Evolutionary conservation across 2,329 filamentous ascomycete species (phyloP).

Genomic region (Ophiostoma novo-ulmi): DNA sequence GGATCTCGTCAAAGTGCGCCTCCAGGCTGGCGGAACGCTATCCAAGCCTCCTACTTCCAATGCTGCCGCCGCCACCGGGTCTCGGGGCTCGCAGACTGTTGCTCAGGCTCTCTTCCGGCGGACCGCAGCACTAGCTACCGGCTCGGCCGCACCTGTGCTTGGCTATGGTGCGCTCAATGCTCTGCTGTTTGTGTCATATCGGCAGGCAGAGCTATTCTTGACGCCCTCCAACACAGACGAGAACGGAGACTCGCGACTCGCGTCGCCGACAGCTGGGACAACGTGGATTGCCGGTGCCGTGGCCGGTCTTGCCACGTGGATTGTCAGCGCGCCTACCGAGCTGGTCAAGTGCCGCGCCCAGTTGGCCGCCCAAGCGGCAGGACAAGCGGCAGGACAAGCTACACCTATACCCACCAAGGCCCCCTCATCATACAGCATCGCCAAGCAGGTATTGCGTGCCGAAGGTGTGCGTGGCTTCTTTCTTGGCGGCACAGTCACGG

Average conservation of each 20-base stretch:
- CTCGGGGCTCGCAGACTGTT: constrained; percentile 20
- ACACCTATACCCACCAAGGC: not conserved
- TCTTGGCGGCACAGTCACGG: constrained; percentile 74
- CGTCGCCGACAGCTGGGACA: constrained; percentile 49
- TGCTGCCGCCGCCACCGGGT: constrained; percentile 48
- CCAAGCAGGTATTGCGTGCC: constrained; percentile 53
- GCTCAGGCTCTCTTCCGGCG: constrained; percentile 17
- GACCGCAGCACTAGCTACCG: constrained; percentile 44
- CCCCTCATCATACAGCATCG: constrained; percentile 58
- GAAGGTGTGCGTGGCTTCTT: constrained; percentile 67
- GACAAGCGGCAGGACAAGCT: constrained; percentile 22
- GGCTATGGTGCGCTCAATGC: constrained; percentile 90
- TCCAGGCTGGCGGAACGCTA: constrained; percentile 58
- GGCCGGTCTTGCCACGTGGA: constrained; percentile 79
- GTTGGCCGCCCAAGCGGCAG: constrained; percentile 39
- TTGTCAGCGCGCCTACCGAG: constrained; percentile 83
- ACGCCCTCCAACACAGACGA: constrained; percentile 31
- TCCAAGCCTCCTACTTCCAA: constrained; percentile 51
- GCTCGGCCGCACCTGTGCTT: constrained; percentile 77
- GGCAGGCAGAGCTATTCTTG: constrained; percentile 67
- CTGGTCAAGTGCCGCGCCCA: constrained; percentile 86
- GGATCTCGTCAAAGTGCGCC: constrained; percentile 62
- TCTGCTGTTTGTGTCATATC: constrained; percentile 84
- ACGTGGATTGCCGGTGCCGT: constrained; percentile 75
- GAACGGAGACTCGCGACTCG: not conserved